phyloP scores from a whole-genome alignment of 1,139 yeast genomes.

The Hansenula sp. region DNA sequence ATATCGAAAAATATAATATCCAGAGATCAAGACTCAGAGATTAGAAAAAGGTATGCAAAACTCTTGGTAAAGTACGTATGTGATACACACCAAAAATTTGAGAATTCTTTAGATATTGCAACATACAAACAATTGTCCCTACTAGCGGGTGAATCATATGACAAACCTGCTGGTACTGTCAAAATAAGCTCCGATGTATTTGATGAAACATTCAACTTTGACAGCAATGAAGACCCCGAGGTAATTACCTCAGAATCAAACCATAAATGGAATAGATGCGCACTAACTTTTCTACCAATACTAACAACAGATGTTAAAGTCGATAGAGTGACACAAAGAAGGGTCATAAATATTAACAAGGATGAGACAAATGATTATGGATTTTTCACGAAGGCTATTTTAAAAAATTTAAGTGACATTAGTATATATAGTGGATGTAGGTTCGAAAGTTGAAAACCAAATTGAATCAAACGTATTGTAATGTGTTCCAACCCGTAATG shows the following conservation, averaged over 20 bases:
- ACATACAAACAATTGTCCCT: slow-evolving; percentile 23
- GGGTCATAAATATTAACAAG: slow-evolving; percentile 29
- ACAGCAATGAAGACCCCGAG: slow-evolving; percentile 14
- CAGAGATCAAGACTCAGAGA: slow-evolving; percentile 14
- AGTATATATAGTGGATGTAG: slow-evolving; percentile 7
- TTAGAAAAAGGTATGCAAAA: slow-evolving; percentile 20
- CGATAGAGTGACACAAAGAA: slow-evolving; percentile 31
- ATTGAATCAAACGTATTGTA: not conserved
- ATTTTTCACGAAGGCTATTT: not conserved
- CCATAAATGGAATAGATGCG: slow-evolving; percentile 32
- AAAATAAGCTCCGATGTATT: slow-evolving; percentile 26
- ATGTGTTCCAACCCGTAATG: not conserved
- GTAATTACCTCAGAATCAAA: slow-evolving; percentile 24
- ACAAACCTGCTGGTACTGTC: slow-evolving; percentile 7
- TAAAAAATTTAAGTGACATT: not conserved
- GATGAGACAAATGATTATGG: slow-evolving; percentile 17
- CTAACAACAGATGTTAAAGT: slow-evolving; percentile 29
- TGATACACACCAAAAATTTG: slow-evolving; percentile 16
- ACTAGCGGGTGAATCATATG: slow-evolving; percentile 11
- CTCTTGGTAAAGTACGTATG: slow-evolving; percentile 25
- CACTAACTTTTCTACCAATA: slow-evolving; percentile 31
- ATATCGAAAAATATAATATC: slow-evolving; percentile 26
- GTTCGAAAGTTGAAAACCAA: not conserved
- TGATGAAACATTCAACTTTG: slow-evolving; percentile 26
- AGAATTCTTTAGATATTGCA: slow-evolving; percentile 27